Base-by-base conservation (phyloP, 1,284 basidiomycete species). In the Inonotus hispidus region DNA sequence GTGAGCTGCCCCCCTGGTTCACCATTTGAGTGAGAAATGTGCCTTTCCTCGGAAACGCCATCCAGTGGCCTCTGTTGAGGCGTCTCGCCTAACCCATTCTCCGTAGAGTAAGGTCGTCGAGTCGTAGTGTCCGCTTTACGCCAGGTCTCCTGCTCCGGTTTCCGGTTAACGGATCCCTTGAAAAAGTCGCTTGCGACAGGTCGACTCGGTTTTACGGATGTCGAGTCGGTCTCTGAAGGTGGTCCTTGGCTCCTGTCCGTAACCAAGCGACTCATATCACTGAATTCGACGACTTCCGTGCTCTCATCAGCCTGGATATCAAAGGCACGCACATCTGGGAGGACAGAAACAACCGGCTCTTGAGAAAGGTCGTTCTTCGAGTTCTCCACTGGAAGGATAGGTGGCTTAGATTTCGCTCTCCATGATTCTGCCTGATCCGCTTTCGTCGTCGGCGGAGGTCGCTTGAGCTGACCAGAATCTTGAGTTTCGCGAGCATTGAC, bases 271-370 rank as follows among this genome's bases (percentile, higher is more conserved):
- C 79, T 85, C 70, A 92, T 76, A 55, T 93, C 88, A 11, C 81
- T 81, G 68, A 90, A 92, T 68, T 92, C 89, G 19, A 93, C 79
- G 14, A 89, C 80, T 67, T 91, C 88, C 2, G 91, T 75, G 55
- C 84, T 80, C 64, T 86, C 87, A 29, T 80, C 82, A 3, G 75
- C 71, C 60, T 74, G 72, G 4, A 67, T 37, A 14, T 62, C 59
- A 39, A 68, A 58, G 10, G 64, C 59, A 19, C 59, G 57, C 8
- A 59, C 56, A 13, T 39, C 41, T n/a, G 63, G 60, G 19, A 58
- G 32, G 11, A 39, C 41, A 35, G 52, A 39, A 7, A 49, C 25
- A 6, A 37, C 16, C 19, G 46, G 16, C 7, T 59, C 57, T 27
- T 29, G 56, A 21, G 57, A 55, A 38, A 53, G 39, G n/a, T 62